These are phyloP conservation scores for Pelagophyceae sp. DNA, from an alignment of 352 stramenopile genomes.

Conservation along the genomic window DNA sequence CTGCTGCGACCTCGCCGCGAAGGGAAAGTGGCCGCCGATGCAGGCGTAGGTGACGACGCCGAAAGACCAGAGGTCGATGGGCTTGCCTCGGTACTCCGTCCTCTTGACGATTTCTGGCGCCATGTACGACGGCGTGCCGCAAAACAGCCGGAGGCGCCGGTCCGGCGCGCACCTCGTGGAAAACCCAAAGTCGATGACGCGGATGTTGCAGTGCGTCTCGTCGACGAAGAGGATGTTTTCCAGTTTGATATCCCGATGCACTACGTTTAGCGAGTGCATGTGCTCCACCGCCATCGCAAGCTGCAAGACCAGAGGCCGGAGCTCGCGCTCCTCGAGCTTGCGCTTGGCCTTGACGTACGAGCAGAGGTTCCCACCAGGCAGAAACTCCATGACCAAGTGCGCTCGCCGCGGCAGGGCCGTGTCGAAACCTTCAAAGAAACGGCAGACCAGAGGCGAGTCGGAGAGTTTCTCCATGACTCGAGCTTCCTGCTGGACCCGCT, in stretches of 20 bases:
- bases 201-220: constrained; percentile 28
- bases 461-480: constrained; percentile 37
- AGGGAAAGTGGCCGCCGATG: constrained; percentile 27
- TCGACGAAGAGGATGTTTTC: constrained; percentile 54
- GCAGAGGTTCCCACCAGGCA: constrained; percentile 46
- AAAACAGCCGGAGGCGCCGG: constrained; percentile 37
- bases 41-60: constrained; percentile 26
- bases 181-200: constrained; percentile 54
- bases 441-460: constrained; percentile 39
- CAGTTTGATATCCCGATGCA: constrained; percentile 59
- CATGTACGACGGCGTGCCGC: constrained; percentile 75
- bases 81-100: constrained; percentile 72
- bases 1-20: constrained; percentile 23
- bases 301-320: constrained; percentile 42
- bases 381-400: constrained; percentile 49
- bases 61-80: constrained; percentile 67
- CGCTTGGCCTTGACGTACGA: constrained; percentile 47
- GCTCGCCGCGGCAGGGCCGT: constrained; percentile 38
- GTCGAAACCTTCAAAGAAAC: constrained; percentile 47
- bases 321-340: constrained; percentile 41
- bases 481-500: constrained; percentile 38
- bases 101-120: constrained; percentile 77
- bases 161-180: constrained; percentile 22
- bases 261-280: constrained; percentile 36
- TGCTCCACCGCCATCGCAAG: constrained; percentile 37